Evolutionary conservation across 2,329 filamentous ascomycete genomes (phyloP).

Genomic region (Fusarium virguliforme): DNA sequence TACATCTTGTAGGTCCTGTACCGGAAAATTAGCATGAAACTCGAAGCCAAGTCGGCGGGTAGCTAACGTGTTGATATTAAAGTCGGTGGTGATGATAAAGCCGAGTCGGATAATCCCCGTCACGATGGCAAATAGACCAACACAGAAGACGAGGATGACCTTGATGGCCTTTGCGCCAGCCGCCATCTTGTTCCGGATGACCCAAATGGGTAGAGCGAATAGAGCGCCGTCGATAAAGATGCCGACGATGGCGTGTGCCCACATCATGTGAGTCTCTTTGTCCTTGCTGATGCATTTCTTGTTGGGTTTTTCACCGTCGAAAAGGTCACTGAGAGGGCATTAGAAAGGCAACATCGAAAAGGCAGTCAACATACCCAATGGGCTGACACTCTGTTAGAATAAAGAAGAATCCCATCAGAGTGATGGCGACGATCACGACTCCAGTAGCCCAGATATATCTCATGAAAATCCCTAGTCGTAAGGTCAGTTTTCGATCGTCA

Average conservation of each 20-base stretch:
- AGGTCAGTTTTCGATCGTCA: not conserved
- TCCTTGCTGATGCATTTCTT: slow-evolving; percentile 39
- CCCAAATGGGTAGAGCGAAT: slow-evolving; percentile 58
- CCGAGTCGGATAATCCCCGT: slow-evolving; percentile 58
- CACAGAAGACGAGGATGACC: slow-evolving; percentile 57
- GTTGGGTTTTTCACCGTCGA: slow-evolving; percentile 30
- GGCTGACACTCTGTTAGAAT: slow-evolving; percentile 45
- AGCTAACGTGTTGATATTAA: slow-evolving; percentile 54
- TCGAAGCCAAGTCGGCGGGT: not conserved
- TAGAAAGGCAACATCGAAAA: not conserved
- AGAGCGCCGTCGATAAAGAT: slow-evolving; percentile 54
- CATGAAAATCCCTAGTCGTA: slow-evolving; percentile 31
- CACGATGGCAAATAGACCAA: slow-evolving; percentile 58
- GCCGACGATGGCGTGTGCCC: slow-evolving; percentile 29
- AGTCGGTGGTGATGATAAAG: slow-evolving; percentile 55
- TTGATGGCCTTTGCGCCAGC: slow-evolving; percentile 54
- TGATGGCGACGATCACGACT: slow-evolving; percentile 28
- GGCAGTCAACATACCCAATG: slow-evolving; percentile 30
- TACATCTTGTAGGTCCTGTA: slow-evolving; percentile 58
- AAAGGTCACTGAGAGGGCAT: slow-evolving; percentile 40
- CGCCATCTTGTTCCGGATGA: slow-evolving; percentile 57
- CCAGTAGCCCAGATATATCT: slow-evolving; percentile 36
- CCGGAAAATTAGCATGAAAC: not conserved
- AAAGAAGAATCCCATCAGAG: slow-evolving; percentile 44
- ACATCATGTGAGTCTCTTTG: slow-evolving; percentile 53